These are phyloP conservation scores for Hemerocallis citrina DNA, from an alignment of 106 monocot genomes.

Conservation along the genomic window DNA sequence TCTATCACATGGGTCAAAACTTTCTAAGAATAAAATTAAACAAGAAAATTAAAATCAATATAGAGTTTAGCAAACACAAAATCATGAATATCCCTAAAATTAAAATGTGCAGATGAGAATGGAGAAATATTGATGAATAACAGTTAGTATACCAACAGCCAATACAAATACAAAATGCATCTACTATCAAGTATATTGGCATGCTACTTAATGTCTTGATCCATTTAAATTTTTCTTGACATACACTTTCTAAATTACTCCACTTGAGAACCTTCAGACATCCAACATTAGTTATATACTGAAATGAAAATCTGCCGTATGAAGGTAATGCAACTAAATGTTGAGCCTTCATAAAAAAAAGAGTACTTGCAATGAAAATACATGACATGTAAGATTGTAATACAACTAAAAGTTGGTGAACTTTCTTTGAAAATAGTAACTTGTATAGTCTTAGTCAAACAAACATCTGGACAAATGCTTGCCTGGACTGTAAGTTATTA, in stretches of 20 bases:
- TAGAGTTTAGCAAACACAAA: neutral
- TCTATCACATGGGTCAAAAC: constrained; percentile 13
- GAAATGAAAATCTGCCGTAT: too few relatives aligned
- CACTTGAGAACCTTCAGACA: neutral
- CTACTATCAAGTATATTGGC: neutral
- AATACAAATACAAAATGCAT: neutral
- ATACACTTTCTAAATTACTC: neutral
- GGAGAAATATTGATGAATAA: neutral
- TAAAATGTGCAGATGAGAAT: neutral
- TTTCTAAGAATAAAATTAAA: constrained; percentile 3
- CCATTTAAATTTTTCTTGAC: neutral
- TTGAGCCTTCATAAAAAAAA: constrained; percentile 3
- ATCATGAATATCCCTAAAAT: neutral
- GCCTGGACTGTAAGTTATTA: too few relatives aligned
- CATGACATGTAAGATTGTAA: too few relatives aligned
- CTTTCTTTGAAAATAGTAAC: too few relatives aligned
- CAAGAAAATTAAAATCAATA: neutral
- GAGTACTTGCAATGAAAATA: too few relatives aligned
- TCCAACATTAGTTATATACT: too few relatives aligned
- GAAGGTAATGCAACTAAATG: too few relatives aligned
- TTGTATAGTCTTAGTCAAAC: too few relatives aligned
- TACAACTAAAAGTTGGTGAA: too few relatives aligned
- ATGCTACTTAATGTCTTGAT: neutral
- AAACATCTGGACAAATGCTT: too few relatives aligned
- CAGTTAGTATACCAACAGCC: neutral